Evolutionary conservation across 1,284 basidiomycete genomes (phyloP).

Genomic region (Marasmius fiardii): DNA sequence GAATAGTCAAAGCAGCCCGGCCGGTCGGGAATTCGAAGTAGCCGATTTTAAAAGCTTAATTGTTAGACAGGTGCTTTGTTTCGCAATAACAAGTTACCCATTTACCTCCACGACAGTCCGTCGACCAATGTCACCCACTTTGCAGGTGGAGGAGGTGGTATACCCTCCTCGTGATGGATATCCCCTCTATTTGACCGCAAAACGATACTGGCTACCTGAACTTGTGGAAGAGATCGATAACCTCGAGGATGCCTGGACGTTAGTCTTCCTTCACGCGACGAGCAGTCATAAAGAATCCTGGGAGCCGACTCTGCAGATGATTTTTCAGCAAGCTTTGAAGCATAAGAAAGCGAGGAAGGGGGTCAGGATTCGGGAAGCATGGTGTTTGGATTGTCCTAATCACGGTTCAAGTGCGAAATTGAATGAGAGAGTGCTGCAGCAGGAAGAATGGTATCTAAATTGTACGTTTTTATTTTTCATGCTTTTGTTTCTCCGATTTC

Average conservation of each 20-base stretch:
- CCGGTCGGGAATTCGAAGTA: no score
- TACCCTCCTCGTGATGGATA: conserved; percentile 33
- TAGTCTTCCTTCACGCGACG: conserved; percentile 58
- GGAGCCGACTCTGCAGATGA: conserved; percentile 49
- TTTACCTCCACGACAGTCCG: no score
- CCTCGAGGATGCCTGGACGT: conserved; percentile 42
- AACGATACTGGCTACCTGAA: conserved; percentile 48
- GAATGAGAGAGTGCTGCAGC: no score
- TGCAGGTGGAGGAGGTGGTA: conserved; percentile 32
- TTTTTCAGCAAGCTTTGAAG: conserved; percentile 30
- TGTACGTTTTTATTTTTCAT: no score
- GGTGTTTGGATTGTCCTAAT: conserved; percentile 29
- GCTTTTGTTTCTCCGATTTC: no score
- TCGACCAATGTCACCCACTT: background rate
- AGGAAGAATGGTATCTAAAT: no score
- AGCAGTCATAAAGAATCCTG: conserved; percentile 69
- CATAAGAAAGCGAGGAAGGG: conserved; percentile 13
- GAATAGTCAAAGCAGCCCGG: no score
- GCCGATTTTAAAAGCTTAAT: no score
- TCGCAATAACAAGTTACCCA: no score
- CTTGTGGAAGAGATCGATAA: conserved; percentile 26
- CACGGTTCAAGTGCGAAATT: no score
- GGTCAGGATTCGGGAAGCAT: conserved; percentile 44
- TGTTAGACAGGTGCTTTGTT: no score
- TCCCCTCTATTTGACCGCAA: conserved; percentile 50